phyloP scores from a whole-genome alignment of 306 rosid genomes.

The Mucuna pruriens region DNA sequence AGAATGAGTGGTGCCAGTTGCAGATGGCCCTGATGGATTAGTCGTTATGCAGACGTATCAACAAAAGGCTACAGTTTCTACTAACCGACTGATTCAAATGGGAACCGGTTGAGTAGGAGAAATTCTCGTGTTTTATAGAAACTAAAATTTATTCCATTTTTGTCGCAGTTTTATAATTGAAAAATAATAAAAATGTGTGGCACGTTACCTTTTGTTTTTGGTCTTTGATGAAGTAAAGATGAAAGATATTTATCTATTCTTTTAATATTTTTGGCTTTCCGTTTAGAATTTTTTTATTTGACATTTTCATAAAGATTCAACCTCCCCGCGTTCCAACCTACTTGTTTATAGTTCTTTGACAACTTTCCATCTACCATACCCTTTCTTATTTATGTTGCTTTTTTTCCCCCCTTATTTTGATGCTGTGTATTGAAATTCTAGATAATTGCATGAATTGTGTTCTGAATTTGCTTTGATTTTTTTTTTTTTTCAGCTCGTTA shows the following conservation, averaged over 20 bases:
- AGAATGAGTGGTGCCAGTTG: conserved; percentile 9
- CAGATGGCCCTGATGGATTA: neutral
- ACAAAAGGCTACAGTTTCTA: neutral
- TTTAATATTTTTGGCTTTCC: neutral
- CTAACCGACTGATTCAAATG: conserved; percentile 5
- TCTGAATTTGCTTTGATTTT: conserved; percentile 1
- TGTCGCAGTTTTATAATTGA: too few relatives aligned
- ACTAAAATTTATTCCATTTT: too few relatives aligned
- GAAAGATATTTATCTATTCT: neutral
- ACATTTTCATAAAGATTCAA: neutral
- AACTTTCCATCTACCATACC: neutral
- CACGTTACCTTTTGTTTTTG: too few relatives aligned
- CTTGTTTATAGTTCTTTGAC: neutral
- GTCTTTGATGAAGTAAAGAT: neutral
- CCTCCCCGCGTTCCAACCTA: neutral
- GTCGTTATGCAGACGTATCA: neutral
- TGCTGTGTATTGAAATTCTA: neutral
- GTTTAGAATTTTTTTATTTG: neutral
- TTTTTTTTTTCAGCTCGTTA: conserved; percentile 55
- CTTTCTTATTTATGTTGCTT: neutral
- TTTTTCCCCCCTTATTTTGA: neutral
- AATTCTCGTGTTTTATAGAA: neutral
- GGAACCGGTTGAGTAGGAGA: neutral
- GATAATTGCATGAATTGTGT: neutral
- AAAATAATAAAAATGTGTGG: neutral